phyloP scores from a whole-genome alignment of 1,284 basidiomycete species.

The Termitomyces sp. region DNA sequence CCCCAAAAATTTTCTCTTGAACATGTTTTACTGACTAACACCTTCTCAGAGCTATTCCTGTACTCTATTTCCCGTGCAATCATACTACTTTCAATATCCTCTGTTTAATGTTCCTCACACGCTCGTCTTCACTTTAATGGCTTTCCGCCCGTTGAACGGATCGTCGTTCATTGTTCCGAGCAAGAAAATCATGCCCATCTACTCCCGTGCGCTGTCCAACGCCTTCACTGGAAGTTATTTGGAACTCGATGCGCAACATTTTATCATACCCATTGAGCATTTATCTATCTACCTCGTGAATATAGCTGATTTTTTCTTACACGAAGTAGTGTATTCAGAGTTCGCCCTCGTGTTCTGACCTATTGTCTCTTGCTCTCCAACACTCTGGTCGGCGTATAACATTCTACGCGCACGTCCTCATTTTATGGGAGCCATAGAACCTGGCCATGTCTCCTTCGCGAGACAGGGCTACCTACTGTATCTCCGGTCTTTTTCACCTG shows the following conservation, averaged over 20 bases:
- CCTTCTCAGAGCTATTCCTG: conserved; percentile 5
- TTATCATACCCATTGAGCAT: conserved; percentile 13
- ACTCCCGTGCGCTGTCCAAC: conserved; percentile 15
- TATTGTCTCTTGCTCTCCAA: conserved; percentile 52
- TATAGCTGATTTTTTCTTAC: conserved; percentile 6
- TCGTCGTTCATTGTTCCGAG: conserved; percentile 81
- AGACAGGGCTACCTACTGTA: conserved; percentile 19
- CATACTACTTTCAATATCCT: conserved; percentile 16
- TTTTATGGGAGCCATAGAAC: conserved; percentile 79
- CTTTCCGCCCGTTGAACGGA: conserved; percentile 54
- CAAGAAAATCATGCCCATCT: conserved; percentile 43
- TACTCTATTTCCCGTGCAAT: conserved; percentile 18
- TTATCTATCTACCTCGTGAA: not conserved
- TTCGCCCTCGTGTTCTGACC: not conserved
- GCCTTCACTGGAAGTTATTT: conserved; percentile 7
- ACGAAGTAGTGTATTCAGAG: conserved; percentile 20
- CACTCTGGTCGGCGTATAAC: conserved; percentile 80
- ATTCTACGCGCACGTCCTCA: conserved; percentile 74
- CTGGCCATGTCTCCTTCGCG: conserved; percentile 15
- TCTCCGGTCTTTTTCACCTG: conserved; percentile 19
- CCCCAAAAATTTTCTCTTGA: not conserved
- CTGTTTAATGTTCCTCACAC: conserved; percentile 7
- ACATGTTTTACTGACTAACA: conserved; percentile 2
- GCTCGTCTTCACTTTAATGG: conserved; percentile 79
- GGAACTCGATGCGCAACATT: conserved; percentile 42